Percentiles rank a stretch among this genome's conserved stretches.
phyloP scores from a whole-genome alignment of 1,284 basidiomycete genomes.

The Melampsora americana region DNA sequence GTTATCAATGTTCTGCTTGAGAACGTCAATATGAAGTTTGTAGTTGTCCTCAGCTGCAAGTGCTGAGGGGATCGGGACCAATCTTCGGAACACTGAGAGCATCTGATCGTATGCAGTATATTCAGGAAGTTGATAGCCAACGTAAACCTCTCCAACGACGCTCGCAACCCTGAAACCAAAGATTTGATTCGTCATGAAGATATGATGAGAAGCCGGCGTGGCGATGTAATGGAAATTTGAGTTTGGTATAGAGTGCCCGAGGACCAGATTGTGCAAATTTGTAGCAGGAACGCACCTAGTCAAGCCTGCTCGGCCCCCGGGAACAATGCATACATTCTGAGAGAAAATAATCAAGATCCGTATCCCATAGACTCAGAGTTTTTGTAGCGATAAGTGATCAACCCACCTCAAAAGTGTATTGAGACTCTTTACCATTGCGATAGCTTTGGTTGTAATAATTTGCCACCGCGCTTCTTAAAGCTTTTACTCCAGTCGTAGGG shows the following conservation, averaged over 20 bases:
- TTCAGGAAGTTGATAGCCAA: too few species aligned
- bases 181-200: background rate
- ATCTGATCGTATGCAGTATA: too few species aligned
- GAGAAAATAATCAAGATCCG: background rate
- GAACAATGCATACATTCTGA: slow-evolving; percentile 70
- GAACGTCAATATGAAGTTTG: too few species aligned
- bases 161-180: slow-evolving; percentile 69
- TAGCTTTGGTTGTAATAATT: slow-evolving; percentile 83
- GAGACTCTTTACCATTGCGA: slow-evolving; percentile 69
- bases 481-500: slow-evolving; percentile 85
- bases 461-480: slow-evolving; percentile 63
- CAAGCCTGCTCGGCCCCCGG: slow-evolving; percentile 81
- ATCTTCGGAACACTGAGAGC: too few species aligned
- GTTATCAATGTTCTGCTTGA: too few species aligned
- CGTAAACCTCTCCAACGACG: too few species aligned
- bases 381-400: slow-evolving; percentile 52
- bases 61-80: too few species aligned
- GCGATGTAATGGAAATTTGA: background rate
- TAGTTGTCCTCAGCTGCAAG: too few species aligned
- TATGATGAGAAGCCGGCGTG: background rate
- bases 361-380: background rate
- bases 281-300: slow-evolving; percentile 56
- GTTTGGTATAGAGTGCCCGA: background rate
- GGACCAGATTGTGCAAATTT: too few species aligned
- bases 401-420: slow-evolving; percentile 82